phyloP scores from a whole-genome alignment of 1,139 yeast species.

The Debaryomycetaceae sp. region DNA sequence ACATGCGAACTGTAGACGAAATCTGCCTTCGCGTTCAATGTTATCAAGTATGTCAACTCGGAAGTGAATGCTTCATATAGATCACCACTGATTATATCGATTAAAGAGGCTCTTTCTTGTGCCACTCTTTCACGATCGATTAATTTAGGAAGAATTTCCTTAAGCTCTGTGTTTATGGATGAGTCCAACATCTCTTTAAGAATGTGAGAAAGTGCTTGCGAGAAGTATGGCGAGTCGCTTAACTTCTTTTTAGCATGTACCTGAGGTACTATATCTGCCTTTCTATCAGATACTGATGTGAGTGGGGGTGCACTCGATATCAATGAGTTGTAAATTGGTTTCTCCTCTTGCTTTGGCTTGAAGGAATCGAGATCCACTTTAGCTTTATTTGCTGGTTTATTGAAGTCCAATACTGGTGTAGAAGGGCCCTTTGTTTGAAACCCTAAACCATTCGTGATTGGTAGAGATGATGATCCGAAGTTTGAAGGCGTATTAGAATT shows the following conservation, averaged over 20 bases:
- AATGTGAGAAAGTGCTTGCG: slow-evolving; percentile 19
- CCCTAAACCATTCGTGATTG: neutral
- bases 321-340: neutral
- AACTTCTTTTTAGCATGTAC: slow-evolving; percentile 10
- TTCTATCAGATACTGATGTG: neutral
- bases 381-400: neutral
- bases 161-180: slow-evolving; percentile 29
- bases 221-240: slow-evolving; percentile 15
- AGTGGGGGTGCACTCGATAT: neutral
- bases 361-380: too few species aligned
- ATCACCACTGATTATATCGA: slow-evolving; percentile 43
- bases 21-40: slow-evolving; percentile 43
- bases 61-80: slow-evolving; percentile 58
- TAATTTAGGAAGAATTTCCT: slow-evolving; percentile 21
- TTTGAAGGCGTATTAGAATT: slow-evolving; percentile 4
- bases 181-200: slow-evolving; percentile 27
- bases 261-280: neutral
- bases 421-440: neutral
- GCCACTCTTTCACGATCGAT: slow-evolving; percentile 18
- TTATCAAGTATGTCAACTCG: slow-evolving; percentile 47
- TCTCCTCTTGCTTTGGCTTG: neutral
- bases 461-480: neutral
- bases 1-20: slow-evolving; percentile 20
- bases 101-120: slow-evolving; percentile 24
- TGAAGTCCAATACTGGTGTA: neutral